Evolutionary conservation across 2,329 filamentous ascomycete species (phyloP).

Genomic region (Periconia macrospinosa): DNA sequence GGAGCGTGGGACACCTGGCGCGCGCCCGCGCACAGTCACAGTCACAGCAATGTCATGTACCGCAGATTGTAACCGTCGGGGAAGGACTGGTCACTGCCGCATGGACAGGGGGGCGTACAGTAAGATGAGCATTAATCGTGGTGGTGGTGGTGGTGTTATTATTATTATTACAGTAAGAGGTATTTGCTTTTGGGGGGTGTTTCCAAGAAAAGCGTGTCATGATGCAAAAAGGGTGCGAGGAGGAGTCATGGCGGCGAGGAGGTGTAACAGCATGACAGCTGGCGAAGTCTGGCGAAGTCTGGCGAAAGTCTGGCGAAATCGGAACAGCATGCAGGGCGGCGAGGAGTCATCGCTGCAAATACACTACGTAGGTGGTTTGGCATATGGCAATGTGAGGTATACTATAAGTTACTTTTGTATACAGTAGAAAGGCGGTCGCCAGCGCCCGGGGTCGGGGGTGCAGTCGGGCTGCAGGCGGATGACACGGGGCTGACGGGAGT

Average conservation of each 20-base stretch:
- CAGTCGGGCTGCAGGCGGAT: constrained; percentile 15
- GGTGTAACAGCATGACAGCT: background rate
- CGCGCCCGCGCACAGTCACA: no score
- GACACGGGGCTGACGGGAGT: constrained; percentile 19
- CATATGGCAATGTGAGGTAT: no score
- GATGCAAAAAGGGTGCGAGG: background rate
- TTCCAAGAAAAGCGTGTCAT: background rate
- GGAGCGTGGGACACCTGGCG: constrained; percentile 1
- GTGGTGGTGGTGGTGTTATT: no score
- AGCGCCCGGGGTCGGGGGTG: constrained; percentile 28
- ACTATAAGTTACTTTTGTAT: background rate
- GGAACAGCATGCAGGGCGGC: no score
- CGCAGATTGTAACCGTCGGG: constrained; percentile 1
- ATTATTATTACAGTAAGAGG: no score
- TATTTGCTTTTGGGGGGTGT: no score
- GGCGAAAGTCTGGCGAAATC: no score
- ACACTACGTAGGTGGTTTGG: no score
- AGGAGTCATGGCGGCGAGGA: background rate
- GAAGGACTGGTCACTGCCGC: constrained; percentile 2
- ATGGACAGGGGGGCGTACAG: background rate
- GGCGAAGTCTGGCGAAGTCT: no score
- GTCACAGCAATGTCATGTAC: background rate
- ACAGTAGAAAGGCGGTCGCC: constrained; percentile 25
- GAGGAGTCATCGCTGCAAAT: background rate
- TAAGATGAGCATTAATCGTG: no score